Percentiles rank a stretch among this genome's conserved stretches.
Conservation (phyloP, 495 filamentous ascomycete genomes). For the Durotheca rogersii region DNA sequence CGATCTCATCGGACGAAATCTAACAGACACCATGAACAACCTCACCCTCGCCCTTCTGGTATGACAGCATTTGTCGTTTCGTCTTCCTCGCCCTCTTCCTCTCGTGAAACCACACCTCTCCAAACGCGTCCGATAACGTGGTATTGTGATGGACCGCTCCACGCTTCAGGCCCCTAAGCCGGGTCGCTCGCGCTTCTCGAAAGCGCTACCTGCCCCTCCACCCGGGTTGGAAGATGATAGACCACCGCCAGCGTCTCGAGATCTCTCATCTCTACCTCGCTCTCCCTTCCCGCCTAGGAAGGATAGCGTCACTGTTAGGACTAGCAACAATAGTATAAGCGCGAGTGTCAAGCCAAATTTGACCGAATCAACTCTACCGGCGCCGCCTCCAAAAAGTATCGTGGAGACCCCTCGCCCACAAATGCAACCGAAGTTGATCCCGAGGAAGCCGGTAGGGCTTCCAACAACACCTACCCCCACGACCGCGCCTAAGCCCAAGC, state of each 20-base stretch:
- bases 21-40: constrained; percentile 17
- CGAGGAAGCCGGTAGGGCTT: constrained; percentile 32
- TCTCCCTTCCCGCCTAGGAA: constrained; percentile 32
- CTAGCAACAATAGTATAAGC: constrained; percentile 3
- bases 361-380: constrained; percentile 24
- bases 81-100: constrained; percentile 8
- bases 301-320: constrained; percentile 25
- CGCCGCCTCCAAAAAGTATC: constrained; percentile 17
- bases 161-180: constrained; percentile 29
- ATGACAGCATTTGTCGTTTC: constrained; percentile 27
- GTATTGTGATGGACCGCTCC: constrained; percentile 29
- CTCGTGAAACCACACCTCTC: constrained; percentile 23
- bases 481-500: constrained; percentile 21
- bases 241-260: constrained; percentile 20
- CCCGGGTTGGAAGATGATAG: constrained; percentile 19
- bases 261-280: constrained; percentile 17
- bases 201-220: constrained; percentile 37
- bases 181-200: constrained; percentile 41
- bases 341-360: constrained; percentile 15
- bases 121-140: constrained; percentile 23
- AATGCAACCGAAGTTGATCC: constrained; percentile 25
- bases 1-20: constrained; percentile 32
- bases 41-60: constrained; percentile 20
- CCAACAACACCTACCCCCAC: constrained; percentile 23
- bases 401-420: constrained; percentile 13